Conservation (phyloP, 129 eudicot genomes). For the Flaveria linearis region DNA sequence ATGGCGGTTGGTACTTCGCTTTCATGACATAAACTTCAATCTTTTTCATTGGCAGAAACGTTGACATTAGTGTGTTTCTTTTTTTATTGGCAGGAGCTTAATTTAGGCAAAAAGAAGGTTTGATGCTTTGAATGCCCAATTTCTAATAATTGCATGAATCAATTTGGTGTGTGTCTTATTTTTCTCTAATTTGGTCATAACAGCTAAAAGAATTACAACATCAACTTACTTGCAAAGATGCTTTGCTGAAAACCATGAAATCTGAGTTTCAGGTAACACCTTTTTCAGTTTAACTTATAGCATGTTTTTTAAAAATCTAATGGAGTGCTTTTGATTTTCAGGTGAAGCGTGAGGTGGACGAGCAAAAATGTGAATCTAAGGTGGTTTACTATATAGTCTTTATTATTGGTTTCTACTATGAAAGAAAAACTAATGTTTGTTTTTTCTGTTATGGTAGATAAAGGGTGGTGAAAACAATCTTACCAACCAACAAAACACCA, state of each 20-base stretch:
- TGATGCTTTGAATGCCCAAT: constrained; percentile 4
- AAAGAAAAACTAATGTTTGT: background rate
- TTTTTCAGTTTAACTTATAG: background rate
- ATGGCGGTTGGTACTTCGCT: constrained; percentile 52
- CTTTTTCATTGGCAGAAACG: background rate
- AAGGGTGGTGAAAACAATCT: constrained; percentile 40
- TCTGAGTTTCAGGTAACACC: constrained; percentile 46
- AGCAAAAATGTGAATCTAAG: constrained; percentile 28
- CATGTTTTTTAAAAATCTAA: background rate
- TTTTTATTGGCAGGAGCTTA: constrained; percentile 64
- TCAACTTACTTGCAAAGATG: constrained; percentile 70
- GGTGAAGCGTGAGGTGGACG: constrained; percentile 32
- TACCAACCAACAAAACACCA: constrained; percentile 26
- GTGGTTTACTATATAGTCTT: constrained; percentile 23
- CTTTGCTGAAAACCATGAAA: constrained; percentile 59
- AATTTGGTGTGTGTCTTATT: background rate
- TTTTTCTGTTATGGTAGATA: constrained; percentile 13
- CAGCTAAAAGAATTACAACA: constrained; percentile 71
- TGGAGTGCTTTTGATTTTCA: constrained; percentile 8
- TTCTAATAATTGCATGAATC: background rate
- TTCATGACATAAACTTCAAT: background rate
- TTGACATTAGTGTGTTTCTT: background rate
- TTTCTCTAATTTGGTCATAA: constrained; percentile 15
- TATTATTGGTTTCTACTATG: background rate
- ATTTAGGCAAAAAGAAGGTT: constrained; percentile 70